Percentiles rank a stretch among this genome's conserved stretches.
Evolutionary conservation across 805 yeast genomes (phyloP).

Genomic region (Pichia manshurica): DNA sequence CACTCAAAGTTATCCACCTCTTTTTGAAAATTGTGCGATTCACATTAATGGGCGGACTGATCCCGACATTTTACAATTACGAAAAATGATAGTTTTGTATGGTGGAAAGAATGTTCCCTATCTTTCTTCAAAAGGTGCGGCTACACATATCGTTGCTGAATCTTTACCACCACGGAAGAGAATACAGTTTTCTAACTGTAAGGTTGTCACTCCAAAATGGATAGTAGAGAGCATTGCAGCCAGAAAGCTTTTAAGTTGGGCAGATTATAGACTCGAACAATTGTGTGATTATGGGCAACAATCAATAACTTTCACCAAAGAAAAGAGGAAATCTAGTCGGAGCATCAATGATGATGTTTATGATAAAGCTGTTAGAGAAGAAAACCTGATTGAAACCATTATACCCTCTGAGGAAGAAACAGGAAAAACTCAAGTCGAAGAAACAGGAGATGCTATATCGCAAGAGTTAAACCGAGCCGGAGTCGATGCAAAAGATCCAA

Average conservation of each 20-base stretch:
- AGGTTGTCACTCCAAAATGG: slow-evolving; percentile 83
- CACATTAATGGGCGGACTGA: slow-evolving; percentile 86
- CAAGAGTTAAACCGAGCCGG: slow-evolving; percentile 1
- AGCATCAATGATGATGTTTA: background rate
- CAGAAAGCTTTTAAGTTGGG: slow-evolving; percentile 58
- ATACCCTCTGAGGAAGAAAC: too few species aligned
- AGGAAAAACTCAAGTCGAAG: slow-evolving; percentile 5
- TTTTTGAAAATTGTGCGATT: slow-evolving; percentile 60
- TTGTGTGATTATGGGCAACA: slow-evolving; percentile 47
- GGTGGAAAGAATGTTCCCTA: slow-evolving; percentile 77
- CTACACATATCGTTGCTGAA: slow-evolving; percentile 81
- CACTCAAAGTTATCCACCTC: slow-evolving; percentile 25
- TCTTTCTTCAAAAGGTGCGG: slow-evolving; percentile 62
- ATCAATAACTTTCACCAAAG: slow-evolving; percentile 26
- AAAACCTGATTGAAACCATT: too few species aligned
- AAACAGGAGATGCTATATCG: slow-evolving; percentile 12
- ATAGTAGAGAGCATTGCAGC: slow-evolving; percentile 54
- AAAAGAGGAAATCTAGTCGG: too few species aligned
- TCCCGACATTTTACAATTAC: slow-evolving; percentile 73
- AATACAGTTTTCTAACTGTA: slow-evolving; percentile 56
- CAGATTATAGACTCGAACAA: slow-evolving; percentile 44
- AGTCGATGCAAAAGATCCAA: slow-evolving; percentile 69
- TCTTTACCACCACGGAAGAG: slow-evolving; percentile 71
- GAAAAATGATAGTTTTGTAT: slow-evolving; percentile 60
- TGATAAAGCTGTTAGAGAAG: too few species aligned